Conservation (phyloP, 306 rosid species). For the Inga oerstediana region DNA sequence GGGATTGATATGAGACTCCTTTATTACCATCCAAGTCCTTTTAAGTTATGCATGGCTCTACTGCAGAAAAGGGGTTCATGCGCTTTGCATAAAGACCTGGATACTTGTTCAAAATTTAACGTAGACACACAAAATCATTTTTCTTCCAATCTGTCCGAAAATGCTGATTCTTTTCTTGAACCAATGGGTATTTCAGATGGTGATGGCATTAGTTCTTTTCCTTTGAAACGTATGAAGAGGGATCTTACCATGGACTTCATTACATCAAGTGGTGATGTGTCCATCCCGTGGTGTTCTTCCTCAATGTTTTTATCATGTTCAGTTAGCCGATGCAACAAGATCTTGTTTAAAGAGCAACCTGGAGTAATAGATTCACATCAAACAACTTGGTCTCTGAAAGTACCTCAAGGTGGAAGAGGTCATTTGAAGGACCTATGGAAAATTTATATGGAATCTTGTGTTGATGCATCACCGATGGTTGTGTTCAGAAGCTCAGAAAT, state of each 20-base stretch:
- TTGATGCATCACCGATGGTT: slow-evolving; percentile 91
- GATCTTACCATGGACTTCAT: slow-evolving; percentile 24
- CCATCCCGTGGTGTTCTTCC: slow-evolving; percentile 54
- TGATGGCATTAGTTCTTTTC: slow-evolving; percentile 33
- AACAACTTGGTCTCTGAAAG: slow-evolving; percentile 42
- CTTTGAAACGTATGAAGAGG: slow-evolving; percentile 59
- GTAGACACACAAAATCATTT: slow-evolving; percentile 27
- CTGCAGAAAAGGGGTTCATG: slow-evolving; percentile 54
- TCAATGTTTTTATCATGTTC: slow-evolving; percentile 52
- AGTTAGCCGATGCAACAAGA: slow-evolving; percentile 81
- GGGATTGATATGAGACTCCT: slow-evolving; percentile 82
- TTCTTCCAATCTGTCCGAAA: slow-evolving; percentile 38
- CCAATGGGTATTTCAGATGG: slow-evolving; percentile 37
- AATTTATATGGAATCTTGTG: slow-evolving; percentile 83
- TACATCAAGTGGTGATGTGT: slow-evolving; percentile 41
- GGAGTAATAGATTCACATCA: slow-evolving; percentile 32
- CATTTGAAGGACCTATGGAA: slow-evolving; percentile 68
- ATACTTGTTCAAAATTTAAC: slow-evolving; percentile 42
- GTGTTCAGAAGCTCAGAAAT: slow-evolving; percentile 56
- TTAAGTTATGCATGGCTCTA: slow-evolving; percentile 69
- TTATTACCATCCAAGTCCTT: slow-evolving; percentile 65
- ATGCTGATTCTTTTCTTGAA: slow-evolving; percentile 33
- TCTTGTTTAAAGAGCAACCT: slow-evolving; percentile 46
- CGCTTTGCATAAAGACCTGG: slow-evolving; percentile 40
- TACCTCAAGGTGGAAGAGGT: slow-evolving; percentile 50